Conservation (phyloP, 2,329 filamentous ascomycete species). For the Aspergillus sclerotialis region DNA sequence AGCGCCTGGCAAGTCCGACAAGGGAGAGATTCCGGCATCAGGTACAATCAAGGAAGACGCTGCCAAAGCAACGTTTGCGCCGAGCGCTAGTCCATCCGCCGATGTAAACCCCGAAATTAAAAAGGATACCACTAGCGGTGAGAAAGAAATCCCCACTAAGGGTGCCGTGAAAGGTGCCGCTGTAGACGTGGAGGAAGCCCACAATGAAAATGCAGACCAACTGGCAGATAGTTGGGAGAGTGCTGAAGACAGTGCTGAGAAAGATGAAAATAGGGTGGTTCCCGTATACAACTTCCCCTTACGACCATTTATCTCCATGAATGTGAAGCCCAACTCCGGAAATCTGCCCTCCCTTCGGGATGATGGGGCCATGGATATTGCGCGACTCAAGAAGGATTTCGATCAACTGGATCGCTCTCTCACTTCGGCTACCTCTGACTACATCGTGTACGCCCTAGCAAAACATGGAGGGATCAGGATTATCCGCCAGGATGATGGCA, state of each 20-base stretch:
- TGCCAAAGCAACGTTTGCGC: slow-evolving; percentile 28
- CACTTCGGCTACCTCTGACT: slow-evolving; percentile 79
- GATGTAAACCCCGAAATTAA: slow-evolving; percentile 39
- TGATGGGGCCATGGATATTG: slow-evolving; percentile 83
- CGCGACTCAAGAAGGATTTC: slow-evolving; percentile 92
- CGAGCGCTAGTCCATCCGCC: slow-evolving; percentile 23
- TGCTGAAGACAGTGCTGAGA: slow-evolving; percentile 62
- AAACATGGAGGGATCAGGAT: slow-evolving; percentile 90
- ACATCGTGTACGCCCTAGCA: slow-evolving; percentile 89
- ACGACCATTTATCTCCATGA: slow-evolving; percentile 90
- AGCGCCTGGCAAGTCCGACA: slow-evolving; percentile 53
- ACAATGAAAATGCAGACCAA: slow-evolving; percentile 48
- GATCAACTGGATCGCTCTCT: slow-evolving; percentile 94
- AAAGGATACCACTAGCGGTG: slow-evolving; percentile 48
- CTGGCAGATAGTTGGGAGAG: slow-evolving; percentile 89
- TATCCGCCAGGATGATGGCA: slow-evolving; percentile 88
- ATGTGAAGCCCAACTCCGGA: slow-evolving; percentile 44
- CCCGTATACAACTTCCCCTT: slow-evolving; percentile 93
- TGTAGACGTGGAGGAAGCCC: slow-evolving; percentile 48
- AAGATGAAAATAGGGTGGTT: slow-evolving; percentile 58
- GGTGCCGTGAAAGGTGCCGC: slow-evolving; percentile 39
- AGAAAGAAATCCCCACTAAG: slow-evolving; percentile 47
- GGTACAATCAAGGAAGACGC: slow-evolving; percentile 28
- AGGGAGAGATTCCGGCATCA: slow-evolving; percentile 40
- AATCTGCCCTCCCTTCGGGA: slow-evolving; percentile 60